Base-by-base conservation (phyloP, 169 alveolate species). In the Cryptosporidium viatorum region DNA sequence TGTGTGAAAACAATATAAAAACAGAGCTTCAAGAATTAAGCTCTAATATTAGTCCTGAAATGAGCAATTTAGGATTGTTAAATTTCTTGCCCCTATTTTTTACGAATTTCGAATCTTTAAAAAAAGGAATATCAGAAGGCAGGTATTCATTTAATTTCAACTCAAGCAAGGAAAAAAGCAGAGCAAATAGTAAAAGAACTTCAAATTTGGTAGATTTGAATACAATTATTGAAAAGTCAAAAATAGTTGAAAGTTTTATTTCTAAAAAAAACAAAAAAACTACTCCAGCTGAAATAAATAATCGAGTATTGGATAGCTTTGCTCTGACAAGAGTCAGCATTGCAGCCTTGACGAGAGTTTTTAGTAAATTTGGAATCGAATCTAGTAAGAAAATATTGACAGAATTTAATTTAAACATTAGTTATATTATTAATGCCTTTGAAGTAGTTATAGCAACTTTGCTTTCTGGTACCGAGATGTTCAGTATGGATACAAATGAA, bases 21-120 rank as follows among this genome's bases (percentile, higher is more conserved):
- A 6, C n/a, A 8, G 85, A 71, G n/a, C 50, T 71, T 71, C 60
- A 71, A 26, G 85, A 71, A 45, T 10, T 71, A 9, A 50, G 48
- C 21, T 14, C 45, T 23, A 14, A 21, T 23, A 12, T 51, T n/a
- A 18, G 45, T 2, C 23, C 48, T 23, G 67, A 31, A 2, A 39
- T 16, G 10, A 50, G 26, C 2, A 41, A 71, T 14, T 52, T 71
- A 50, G 59, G 26, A n/a, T 45, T 48, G 23, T 14, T 29, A 12
- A 50, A 71, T 33, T 71, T 50, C 67, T 18, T 71, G 8, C 85
- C 85, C 18, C 37, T 71, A 29, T 71, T 71, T 50, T 71, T 71
- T 71, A 39, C 85, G 12, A 71, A 33, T 14, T 43, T 41, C 48
- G 51, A 71, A 9, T 71, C 85, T 21, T 48, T 71, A 14, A 59